Evolutionary conservation across 108 stramenopile species (phyloP), one percentile per base, ranked within the genome.

Genomic region (Cyclotella distinguenda): DNA sequence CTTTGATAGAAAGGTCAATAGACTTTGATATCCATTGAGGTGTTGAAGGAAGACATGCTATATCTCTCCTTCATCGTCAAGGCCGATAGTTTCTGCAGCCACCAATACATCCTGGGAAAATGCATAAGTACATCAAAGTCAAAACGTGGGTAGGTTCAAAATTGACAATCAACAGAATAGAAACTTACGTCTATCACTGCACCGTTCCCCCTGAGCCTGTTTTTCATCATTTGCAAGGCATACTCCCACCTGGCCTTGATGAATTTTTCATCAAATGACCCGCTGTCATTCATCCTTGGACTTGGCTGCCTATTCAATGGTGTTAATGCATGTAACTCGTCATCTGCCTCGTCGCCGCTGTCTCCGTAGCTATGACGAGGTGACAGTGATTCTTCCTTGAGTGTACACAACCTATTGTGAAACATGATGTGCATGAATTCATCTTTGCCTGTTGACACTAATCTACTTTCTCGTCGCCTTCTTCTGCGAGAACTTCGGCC

Each of bases 241-340:
- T 67, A 67, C 35, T 67, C 46, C 66, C 66, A 67, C 36, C 66
- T 44, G 0, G 66, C 66, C 45, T 57, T 45, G 21, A 67, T 48
- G 32, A 67, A 67, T 33, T 57, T 67, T 25, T 67, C 66, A 56
- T 57, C 55, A 49, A 62, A 62, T 23, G 61, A 62, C 7, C 61
- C 61, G 4, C 19, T 39, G 1, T 23, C 26, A 9, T 19, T 57
- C 34, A 57, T 13, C 18, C 3, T 57, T 16, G 34, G 45, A 49
- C 47, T 62, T 15, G 18, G 3, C 22, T 47, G 42, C 22, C 46
- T 62, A 35, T 18, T 49, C 22, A 46, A 18, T n/a, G 42, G 42
- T 34, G 42, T 21, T 8, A n/a, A 28, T 34, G 40, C 28, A 2
- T 16, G 61, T 27, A 19, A 47, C 3, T 67, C 54, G 23, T 57